Evolutionary conservation across 176 grass and related monocot species (phyloP), one percentile per base, ranked within the genome.

Genomic region (Ananas comosus): DNA sequence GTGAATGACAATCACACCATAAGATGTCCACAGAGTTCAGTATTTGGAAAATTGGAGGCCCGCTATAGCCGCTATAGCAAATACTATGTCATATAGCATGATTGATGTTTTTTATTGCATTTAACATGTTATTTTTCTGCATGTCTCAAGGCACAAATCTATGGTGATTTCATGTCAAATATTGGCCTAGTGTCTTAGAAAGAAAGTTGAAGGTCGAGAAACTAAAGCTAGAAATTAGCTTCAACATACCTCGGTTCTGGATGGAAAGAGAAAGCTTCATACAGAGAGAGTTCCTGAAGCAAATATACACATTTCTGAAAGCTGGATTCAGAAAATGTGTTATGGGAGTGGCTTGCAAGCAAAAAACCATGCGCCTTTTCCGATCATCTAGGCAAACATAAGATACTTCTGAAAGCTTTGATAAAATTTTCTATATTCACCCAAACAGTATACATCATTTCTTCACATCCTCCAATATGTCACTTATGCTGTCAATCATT

Each of bases 381-480:
- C 3, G 3, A 42, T 59, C 54, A 59, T 59, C 11, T 13, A 17
- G 54, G 54, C 54, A 59, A 59, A 59, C 54, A 17, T 59, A 58
- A 7, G 8, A 17, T 59, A 9, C n/a, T 59, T 16, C 54, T 17
- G 18, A 59, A 19, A 18, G 8, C 3, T 59, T 59, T 6, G 33
- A 42, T 7, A 59, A 59, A 59, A 19, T 14, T 9, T 59, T 19
- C 54, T 12, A 59, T 59, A 8, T 59, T 68, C 28, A 33, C 63
- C 19, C 51, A 9, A 70, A 66, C 16, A 69, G 29, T 2, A 81
- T 9, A 72, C 78, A 18, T 81, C 65, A 85, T 71, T 69, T 81
- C 22, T 13, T 71, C 64, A 54, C 68, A 71, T 83, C 80, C 74
- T 86, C 64, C 42, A 47, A 9, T 48, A 74, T 74, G 13, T 64